These are phyloP conservation scores for Penicillium brasilianum DNA, from an alignment of 2,329 filamentous ascomycete species.

Conservation along the genomic window DNA sequence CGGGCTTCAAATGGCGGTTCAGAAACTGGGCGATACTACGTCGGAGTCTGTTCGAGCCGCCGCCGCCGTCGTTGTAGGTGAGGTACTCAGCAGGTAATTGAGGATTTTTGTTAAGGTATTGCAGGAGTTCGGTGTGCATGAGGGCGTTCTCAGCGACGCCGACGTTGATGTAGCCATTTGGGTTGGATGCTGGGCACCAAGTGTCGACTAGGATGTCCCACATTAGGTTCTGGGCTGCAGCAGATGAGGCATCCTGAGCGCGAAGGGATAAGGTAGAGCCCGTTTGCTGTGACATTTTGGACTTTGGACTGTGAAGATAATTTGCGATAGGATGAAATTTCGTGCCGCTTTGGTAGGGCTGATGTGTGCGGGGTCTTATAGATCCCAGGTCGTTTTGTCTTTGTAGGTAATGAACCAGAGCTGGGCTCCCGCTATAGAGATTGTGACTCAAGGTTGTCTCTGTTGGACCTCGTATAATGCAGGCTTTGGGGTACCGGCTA, in stretches of 20 bases:
- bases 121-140: conserved; percentile 54
- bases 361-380: neutral
- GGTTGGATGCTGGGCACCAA: conserved; percentile 47
- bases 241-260: conserved; percentile 7
- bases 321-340: neutral
- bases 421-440: neutral
- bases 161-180: conserved; percentile 55
- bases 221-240: conserved; percentile 32
- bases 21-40: conserved; percentile 40
- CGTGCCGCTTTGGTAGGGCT: neutral
- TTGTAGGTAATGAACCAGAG: neutral
- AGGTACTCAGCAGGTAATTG: conserved; percentile 39
- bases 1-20: conserved; percentile 38
- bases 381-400: neutral
- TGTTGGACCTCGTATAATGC: neutral
- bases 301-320: neutral
- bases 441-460: neutral
- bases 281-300: neutral
- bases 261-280: conserved; percentile 2
- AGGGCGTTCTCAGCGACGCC: conserved; percentile 60
- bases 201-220: conserved; percentile 55
- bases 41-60: conserved; percentile 35
- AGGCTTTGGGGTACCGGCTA: neutral
- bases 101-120: conserved; percentile 50
- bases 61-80: conserved; percentile 46